A percentile compares a stretch with the other conserved stretches of the same genome.
These are phyloP conservation scores for Scutellaria galericulata DNA, from an alignment of 257 asterid species.

Conservation along the genomic window DNA sequence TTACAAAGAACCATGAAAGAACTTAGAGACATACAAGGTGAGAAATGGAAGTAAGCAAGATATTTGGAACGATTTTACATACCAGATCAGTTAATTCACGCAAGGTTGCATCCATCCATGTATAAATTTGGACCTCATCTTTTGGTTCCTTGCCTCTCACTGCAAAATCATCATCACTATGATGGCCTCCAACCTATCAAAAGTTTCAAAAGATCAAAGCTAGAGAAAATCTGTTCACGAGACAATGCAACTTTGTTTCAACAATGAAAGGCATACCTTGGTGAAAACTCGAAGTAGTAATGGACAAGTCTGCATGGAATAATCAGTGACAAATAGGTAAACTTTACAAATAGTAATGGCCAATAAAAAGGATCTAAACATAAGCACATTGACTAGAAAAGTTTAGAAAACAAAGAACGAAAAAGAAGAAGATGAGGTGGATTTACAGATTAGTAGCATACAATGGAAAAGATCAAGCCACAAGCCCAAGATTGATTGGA, in stretches of 20 bases:
- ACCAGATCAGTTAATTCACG: conserved; percentile 99
- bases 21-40: conserved; percentile 10
- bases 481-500: not conserved
- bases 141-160: conserved; percentile 99
- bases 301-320: conserved; percentile 68
- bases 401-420: not conserved
- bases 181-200: conserved; percentile 87
- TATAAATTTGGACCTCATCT: conserved; percentile 97
- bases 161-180: conserved; percentile 75
- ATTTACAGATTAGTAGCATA: not conserved
- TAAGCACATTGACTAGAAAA: conserved; percentile 7
- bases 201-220: conserved; percentile 1
- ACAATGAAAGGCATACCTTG: conserved; percentile 55
- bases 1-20: conserved; percentile 1
- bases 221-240: not conserved
- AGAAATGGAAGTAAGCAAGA: conserved; percentile 19
- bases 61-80: conserved; percentile 24
- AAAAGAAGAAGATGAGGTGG: not conserved
- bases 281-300: conserved; percentile 87
- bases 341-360: conserved; percentile 1
- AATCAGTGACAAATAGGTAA: conserved; percentile 23
- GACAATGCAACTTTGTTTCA: not conserved
- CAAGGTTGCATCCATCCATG: conserved; percentile 99
- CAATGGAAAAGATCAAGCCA: not conserved
- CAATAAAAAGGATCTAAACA: not conserved